These are phyloP conservation scores for Simplicillium aogashimaense DNA, from an alignment of 2,329 filamentous ascomycete genomes.

Conservation along the genomic window DNA sequence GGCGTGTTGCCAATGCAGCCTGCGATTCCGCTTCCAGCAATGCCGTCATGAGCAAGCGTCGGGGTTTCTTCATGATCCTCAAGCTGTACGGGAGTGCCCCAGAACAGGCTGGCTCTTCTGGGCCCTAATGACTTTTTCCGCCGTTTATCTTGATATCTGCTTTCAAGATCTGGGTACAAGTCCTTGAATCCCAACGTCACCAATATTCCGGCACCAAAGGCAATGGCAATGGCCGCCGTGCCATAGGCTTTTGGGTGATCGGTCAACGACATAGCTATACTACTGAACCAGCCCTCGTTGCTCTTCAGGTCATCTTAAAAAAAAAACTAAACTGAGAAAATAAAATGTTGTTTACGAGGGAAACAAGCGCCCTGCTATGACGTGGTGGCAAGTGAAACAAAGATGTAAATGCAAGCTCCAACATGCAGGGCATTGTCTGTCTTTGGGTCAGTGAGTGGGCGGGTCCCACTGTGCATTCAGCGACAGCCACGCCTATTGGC, in stretches of 20 bases:
- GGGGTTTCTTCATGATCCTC: slow-evolving; percentile 40
- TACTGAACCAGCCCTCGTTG: neutral
- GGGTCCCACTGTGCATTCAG: too few relatives aligned
- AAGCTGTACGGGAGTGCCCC: slow-evolving; percentile 38
- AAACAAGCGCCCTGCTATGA: too few relatives aligned
- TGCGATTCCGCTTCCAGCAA: slow-evolving; percentile 69
- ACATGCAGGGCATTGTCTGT: too few relatives aligned
- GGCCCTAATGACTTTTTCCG: slow-evolving; percentile 9
- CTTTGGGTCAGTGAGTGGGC: too few relatives aligned
- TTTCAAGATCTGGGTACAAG: slow-evolving; percentile 64
- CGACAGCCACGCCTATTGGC: too few relatives aligned
- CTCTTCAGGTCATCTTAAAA: neutral
- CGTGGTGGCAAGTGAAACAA: too few relatives aligned
- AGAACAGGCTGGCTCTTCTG: slow-evolving; percentile 32
- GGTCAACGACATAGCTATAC: slow-evolving; percentile 42
- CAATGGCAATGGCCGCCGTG: slow-evolving; percentile 55
- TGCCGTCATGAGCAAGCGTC: slow-evolving; percentile 16
- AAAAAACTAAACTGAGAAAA: neutral
- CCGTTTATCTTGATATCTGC: slow-evolving; percentile 43
- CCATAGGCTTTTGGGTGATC: slow-evolving; percentile 54
- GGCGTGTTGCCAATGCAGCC: slow-evolving; percentile 91
- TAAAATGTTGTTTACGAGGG: neutral
- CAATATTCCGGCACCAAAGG: slow-evolving; percentile 69
- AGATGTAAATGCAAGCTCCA: too few relatives aligned
- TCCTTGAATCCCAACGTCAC: slow-evolving; percentile 72